Conservation (phyloP, 2,329 filamentous ascomycete genomes). For the Aspergillus sojae region DNA sequence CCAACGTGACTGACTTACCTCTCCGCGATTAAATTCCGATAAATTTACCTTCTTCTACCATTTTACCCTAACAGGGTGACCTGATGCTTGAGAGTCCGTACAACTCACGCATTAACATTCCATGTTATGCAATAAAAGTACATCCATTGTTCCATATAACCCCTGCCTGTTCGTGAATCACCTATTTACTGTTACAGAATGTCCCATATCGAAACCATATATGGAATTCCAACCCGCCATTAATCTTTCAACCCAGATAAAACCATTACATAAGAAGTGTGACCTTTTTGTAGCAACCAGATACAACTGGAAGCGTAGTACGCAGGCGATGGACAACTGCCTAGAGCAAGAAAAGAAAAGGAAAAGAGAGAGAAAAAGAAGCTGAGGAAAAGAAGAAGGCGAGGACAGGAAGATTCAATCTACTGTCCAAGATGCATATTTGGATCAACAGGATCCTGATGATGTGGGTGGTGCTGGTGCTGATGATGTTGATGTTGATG, state of each 20-base stretch:
- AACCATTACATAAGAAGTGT: not conserved
- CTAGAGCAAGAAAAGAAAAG: not conserved
- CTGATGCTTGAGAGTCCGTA: not conserved
- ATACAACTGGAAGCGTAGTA: not conserved
- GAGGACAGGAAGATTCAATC: not conserved
- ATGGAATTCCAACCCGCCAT: not conserved
- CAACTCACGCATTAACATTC: not conserved
- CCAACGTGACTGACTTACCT: not conserved
- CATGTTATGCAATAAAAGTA: not conserved
- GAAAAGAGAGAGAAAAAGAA: not conserved
- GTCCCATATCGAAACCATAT: not conserved
- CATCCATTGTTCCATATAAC: not conserved
- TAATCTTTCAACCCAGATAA: not conserved
- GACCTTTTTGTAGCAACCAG: not conserved
- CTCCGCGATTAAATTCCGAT: not conserved
- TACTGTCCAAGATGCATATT: slow-evolving; percentile 40
- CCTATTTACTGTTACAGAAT: slow-evolving; percentile 3
- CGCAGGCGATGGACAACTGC: not conserved
- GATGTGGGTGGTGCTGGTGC: slow-evolving; percentile 21
- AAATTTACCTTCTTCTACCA: not conserved
- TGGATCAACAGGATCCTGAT: slow-evolving; percentile 37
- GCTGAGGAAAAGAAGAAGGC: not conserved
- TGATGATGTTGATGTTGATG: slow-evolving; percentile 34
- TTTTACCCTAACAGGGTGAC: not conserved
- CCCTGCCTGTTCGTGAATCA: not conserved